Conservation (phyloP, 139 green algal species). For the Coelastrella sp. region DNA sequence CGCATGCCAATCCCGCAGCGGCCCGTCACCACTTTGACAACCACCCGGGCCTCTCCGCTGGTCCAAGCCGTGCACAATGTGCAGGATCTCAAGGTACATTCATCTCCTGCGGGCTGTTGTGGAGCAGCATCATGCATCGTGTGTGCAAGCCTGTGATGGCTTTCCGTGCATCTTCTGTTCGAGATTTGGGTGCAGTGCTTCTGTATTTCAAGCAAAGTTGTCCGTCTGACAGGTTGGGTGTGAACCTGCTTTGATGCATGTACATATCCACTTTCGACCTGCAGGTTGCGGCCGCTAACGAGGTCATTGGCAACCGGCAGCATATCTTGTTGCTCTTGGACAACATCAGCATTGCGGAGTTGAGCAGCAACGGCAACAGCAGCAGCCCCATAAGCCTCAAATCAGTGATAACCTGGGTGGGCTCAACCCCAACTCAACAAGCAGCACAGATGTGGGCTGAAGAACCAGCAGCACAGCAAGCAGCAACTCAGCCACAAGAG, state of each 20-base stretch:
- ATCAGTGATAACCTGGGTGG: slow-evolving; percentile 11
- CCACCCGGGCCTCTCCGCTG: slow-evolving; percentile 1
- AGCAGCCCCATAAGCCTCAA: background rate
- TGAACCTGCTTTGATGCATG: too few relatives aligned
- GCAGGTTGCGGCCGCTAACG: background rate
- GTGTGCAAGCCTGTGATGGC: too few relatives aligned
- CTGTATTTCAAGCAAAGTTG: too few relatives aligned
- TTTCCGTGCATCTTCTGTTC: too few relatives aligned
- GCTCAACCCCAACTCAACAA: background rate
- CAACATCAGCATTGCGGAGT: background rate
- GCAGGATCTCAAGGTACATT: slow-evolving; percentile 20
- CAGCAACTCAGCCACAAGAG: background rate
- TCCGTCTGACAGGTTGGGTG: too few relatives aligned
- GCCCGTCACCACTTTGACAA: background rate
- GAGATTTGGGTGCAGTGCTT: too few relatives aligned
- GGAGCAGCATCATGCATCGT: background rate
- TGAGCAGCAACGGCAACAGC: background rate
- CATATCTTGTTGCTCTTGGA: slow-evolving; percentile 35
- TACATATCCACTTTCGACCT: background rate
- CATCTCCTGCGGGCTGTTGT: background rate
- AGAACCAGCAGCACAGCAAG: background rate
- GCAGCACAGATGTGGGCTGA: background rate
- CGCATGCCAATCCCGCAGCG: slow-evolving; percentile 24
- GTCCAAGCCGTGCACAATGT: slow-evolving; percentile 30
- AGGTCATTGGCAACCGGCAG: slow-evolving; percentile 7